Evolutionary conservation across 2,329 filamentous ascomycete genomes (phyloP), one percentile per base, ranked within the genome.

Genomic region (Plenodomus biglobosus): DNA sequence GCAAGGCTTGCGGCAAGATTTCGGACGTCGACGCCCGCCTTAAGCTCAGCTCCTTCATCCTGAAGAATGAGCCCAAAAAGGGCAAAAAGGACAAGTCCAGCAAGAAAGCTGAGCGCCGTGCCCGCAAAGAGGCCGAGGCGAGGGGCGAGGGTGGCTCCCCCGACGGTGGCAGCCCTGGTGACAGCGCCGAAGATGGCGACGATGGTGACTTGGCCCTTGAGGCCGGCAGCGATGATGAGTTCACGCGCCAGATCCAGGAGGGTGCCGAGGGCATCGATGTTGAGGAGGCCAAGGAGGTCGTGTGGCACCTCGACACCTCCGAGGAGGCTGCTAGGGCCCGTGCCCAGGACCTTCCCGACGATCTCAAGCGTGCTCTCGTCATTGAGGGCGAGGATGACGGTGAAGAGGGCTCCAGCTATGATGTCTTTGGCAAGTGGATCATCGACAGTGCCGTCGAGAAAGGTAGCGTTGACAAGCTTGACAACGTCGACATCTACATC

Each of bases 231-330:
- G 92, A 97, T 68, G 92, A 96, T 70, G 94, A 96, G 75, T 86
- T 96, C 59, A 90, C 86, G 65, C 88, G 90, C 72, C 82, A 80
- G 61, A 87, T 86, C 73, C 84, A 85, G 53, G 78, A 80, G 50
- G 83, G 82, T 55, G 86, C 85, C 58, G 80, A 85, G 64, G 86
- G 87, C 68, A 86, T 96, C 66, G 88, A 88, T 64, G 81, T 82
- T 38, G 80, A 84, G 45, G 84, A 87, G 65, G 81, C 84, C 66
- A 89, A 92, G 74, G 90, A 96, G 59, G 86, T 95, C 55, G 84
- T 95, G 60, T 99, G 94, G 94, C 89, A 92, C 54, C 90, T 97
- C 51, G 94, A 99, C 73, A 94, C 95, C 78, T 96, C 92, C 57
- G 90, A 92, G 73, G 91, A 91, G 73, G 94, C 94, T 59, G 88